These are phyloP conservation scores for Teunomyces cretensis DNA, from an alignment of 805 yeast species.

Conservation along the genomic window DNA sequence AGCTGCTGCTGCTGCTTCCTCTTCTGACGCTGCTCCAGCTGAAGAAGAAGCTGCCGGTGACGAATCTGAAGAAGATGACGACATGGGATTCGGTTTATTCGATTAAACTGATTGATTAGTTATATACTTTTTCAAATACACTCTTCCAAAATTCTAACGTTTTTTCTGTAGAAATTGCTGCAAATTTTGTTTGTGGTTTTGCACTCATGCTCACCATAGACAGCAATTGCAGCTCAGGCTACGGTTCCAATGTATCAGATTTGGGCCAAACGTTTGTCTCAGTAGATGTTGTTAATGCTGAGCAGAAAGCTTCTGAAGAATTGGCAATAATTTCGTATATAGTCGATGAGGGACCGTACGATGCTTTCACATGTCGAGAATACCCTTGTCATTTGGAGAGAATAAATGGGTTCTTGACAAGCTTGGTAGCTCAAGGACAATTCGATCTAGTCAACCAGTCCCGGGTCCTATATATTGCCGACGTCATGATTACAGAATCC, in stretches of 20 bases:
- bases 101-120: slow-evolving; percentile 57
- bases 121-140: slow-evolving; percentile 1
- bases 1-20: slow-evolving; percentile 80
- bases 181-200: slow-evolving; percentile 1
- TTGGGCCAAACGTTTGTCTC: neutral
- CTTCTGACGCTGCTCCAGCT: slow-evolving; percentile 56
- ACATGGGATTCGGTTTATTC: slow-evolving; percentile 99
- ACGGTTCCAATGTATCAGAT: neutral
- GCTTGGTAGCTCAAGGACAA: neutral
- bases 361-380: slow-evolving; percentile 1
- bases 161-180: neutral
- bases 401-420: neutral
- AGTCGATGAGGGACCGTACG: neutral
- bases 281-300: neutral
- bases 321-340: neutral
- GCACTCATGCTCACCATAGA: neutral
- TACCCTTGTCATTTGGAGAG: neutral
- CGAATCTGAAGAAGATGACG: slow-evolving; percentile 70
- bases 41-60: slow-evolving; percentile 74
- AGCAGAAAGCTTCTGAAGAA: neutral
- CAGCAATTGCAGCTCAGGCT: neutral
- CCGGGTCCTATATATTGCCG: neutral
- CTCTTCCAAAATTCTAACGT: slow-evolving; percentile 1
- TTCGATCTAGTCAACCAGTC: neutral
- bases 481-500: neutral